Evolutionary conservation across 2,329 filamentous ascomycete genomes (phyloP).

Genomic region (Cladosporium sp.): DNA sequence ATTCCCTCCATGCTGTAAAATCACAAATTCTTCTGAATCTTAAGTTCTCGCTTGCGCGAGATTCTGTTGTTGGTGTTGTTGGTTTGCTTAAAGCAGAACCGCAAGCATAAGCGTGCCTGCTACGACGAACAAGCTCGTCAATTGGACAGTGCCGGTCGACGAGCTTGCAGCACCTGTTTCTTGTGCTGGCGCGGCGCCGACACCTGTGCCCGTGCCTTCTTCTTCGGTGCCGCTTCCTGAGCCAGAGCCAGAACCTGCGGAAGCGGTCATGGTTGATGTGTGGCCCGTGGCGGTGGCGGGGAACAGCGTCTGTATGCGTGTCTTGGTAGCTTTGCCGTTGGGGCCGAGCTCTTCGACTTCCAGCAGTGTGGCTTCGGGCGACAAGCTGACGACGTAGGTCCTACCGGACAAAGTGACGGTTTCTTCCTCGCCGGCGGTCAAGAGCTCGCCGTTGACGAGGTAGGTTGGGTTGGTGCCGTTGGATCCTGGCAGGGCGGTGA

Average conservation of each 20-base stretch:
- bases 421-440: constrained; percentile 37
- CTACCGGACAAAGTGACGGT: constrained; percentile 31
- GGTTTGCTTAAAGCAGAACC: neutral
- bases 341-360: constrained; percentile 37
- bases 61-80: neutral
- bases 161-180: constrained; percentile 6
- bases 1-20: neutral
- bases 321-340: constrained; percentile 35
- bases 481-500: constrained; percentile 30
- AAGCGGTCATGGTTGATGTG: constrained; percentile 25
- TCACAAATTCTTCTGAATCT: neutral
- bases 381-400: constrained; percentile 35
- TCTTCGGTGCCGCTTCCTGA: neutral
- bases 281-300: constrained; percentile 38
- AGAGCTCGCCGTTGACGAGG: constrained; percentile 41
- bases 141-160: neutral
- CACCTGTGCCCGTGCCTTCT: neutral
- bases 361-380: constrained; percentile 39
- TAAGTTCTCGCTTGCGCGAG: neutral
- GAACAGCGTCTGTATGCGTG: constrained; percentile 38
- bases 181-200: neutral
- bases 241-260: neutral
- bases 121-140: neutral
- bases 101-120: constrained; percentile 6
- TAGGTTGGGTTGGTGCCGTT: constrained; percentile 37